phyloP scores from a whole-genome alignment of 345 rosid genomes.

The Geranium rotundifolium region DNA sequence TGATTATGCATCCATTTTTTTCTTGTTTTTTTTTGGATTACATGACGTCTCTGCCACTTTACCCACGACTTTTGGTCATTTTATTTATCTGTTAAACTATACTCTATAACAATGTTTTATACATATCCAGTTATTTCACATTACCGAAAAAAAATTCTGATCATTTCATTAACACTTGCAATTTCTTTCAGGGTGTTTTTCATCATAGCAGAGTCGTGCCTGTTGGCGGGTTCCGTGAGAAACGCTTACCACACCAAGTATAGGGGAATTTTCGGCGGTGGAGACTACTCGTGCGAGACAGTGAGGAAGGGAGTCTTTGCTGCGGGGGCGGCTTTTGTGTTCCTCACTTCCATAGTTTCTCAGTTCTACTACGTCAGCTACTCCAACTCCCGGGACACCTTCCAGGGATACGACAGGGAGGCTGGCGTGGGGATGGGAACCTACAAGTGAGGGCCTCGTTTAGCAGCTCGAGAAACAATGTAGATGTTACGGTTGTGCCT shows the following conservation, averaged over 20 bases:
- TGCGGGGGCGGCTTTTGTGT: slow-evolving; percentile 77
- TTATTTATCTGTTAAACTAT: not conserved
- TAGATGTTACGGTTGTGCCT: not conserved
- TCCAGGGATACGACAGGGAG: slow-evolving; percentile 21
- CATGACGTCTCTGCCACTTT: no score
- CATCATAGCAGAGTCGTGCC: slow-evolving; percentile 68
- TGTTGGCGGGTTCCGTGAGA: slow-evolving; percentile 71
- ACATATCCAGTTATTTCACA: no score
- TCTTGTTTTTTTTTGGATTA: no score
- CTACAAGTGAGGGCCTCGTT: not conserved
- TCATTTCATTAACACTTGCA: not conserved
- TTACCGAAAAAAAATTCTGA: no score
- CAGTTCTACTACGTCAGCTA: slow-evolving; percentile 66
- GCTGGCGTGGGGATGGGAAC: slow-evolving; percentile 67
- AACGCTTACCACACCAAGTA: slow-evolving; percentile 86
- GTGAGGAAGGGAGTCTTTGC: slow-evolving; percentile 79
- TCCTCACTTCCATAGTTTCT: slow-evolving; percentile 64
- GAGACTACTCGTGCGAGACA: slow-evolving; percentile 30
- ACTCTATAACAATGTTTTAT: not conserved
- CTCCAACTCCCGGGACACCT: slow-evolving; percentile 40
- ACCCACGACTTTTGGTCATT: no score
- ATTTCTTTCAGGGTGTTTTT: slow-evolving; percentile 63
- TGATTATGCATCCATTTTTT: not conserved
- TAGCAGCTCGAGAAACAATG: not conserved
- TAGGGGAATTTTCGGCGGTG: slow-evolving; percentile 18